Conservation (phyloP, 2,329 filamentous ascomycete species). For the Meredithiella fracta region DNA sequence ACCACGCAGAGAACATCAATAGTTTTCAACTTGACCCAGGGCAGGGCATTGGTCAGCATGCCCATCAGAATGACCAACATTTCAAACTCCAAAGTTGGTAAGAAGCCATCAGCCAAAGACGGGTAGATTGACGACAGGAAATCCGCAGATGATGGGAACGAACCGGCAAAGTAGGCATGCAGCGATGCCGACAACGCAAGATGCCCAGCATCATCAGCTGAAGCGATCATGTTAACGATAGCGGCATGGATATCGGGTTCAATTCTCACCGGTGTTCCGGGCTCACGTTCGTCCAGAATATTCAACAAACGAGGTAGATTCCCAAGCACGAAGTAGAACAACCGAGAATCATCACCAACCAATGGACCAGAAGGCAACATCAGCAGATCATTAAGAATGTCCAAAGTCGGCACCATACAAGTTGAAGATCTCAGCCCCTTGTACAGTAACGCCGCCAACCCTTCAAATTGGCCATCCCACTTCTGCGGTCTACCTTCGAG, state of each 20-base stretch:
- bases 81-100: constrained; percentile 67
- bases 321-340: constrained; percentile 78
- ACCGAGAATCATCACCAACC: constrained; percentile 63
- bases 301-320: constrained; percentile 77
- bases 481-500: constrained; percentile 63
- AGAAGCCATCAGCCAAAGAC: constrained; percentile 60
- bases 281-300: constrained; percentile 50
- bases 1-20: constrained; percentile 78
- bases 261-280: background rate
- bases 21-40: constrained; percentile 83
- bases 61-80: constrained; percentile 84
- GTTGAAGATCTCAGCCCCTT: constrained; percentile 80
- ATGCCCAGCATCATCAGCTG: constrained; percentile 58
- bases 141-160: constrained; percentile 52
- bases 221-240: constrained; percentile 51
- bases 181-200: constrained; percentile 52
- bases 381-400: constrained; percentile 62
- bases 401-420: constrained; percentile 62
- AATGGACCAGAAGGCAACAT: constrained; percentile 63
- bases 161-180: constrained; percentile 49
- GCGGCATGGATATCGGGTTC: constrained; percentile 32
- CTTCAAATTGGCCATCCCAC: constrained; percentile 83
- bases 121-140: constrained; percentile 60
- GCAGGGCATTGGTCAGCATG: constrained; percentile 69
- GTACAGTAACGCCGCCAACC: constrained; percentile 70